Percentiles rank a stretch among this genome's conserved stretches.
These are phyloP conservation scores for Fraxinus dipetala DNA, from an alignment of 305 asterid species.

Conservation along the genomic window DNA sequence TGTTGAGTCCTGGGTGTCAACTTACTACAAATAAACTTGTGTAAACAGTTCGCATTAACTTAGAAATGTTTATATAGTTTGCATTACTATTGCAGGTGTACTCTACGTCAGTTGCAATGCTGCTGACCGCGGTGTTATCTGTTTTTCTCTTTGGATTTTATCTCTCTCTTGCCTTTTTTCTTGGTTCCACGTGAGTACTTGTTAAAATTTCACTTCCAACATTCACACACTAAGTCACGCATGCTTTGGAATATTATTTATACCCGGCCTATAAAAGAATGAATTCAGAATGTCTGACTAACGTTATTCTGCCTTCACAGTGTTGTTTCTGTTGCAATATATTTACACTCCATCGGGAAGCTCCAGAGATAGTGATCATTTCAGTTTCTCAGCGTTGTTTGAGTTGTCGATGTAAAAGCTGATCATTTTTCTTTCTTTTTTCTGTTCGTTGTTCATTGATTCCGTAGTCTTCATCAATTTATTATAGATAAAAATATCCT, in stretches of 20 bases:
- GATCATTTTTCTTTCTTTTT: constrained; percentile 9
- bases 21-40: not conserved
- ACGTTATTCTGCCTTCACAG: constrained; percentile 48
- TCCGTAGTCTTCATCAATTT: constrained; percentile 1
- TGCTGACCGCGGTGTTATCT: constrained; percentile 88
- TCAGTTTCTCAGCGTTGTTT: constrained; percentile 22
- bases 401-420: constrained; percentile 28
- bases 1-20: not conserved
- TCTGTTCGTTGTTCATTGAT: not conserved
- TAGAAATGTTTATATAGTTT: constrained; percentile 3
- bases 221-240: constrained; percentile 7
- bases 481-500: constrained; percentile 11
- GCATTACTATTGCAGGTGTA: constrained; percentile 62
- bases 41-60: not conserved
- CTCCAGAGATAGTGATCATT: constrained; percentile 52
- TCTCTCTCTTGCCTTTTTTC: constrained; percentile 94
- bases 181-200: constrained; percentile 84
- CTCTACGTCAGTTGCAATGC: constrained; percentile 97
- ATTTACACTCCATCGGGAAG: constrained; percentile 77
- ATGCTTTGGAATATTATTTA: not conserved
- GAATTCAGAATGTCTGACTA: constrained; percentile 12
- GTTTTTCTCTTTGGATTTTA: constrained; percentile 83
- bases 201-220: not conserved
- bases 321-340: constrained; percentile 78
- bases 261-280: not conserved